phyloP scores from a whole-genome alignment of 2,329 filamentous ascomycete genomes.

The Botrytis porri region DNA sequence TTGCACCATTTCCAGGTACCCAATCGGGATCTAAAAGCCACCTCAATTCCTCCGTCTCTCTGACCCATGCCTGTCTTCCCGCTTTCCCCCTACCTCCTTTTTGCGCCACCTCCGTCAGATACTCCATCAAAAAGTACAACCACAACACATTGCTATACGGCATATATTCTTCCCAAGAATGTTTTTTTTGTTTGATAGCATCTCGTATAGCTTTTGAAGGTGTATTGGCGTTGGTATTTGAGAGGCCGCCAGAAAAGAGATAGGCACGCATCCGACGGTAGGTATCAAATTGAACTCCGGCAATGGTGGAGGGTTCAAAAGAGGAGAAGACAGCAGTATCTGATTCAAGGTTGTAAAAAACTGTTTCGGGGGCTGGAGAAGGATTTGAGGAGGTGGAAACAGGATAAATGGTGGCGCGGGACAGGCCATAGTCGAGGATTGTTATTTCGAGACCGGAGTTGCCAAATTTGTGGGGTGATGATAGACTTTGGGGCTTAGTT shows the following conservation, averaged over 20 bases:
- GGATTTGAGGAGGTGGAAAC: constrained; percentile 28
- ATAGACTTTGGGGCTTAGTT: background rate
- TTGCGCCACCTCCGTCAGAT: constrained; percentile 9
- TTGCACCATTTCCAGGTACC: background rate
- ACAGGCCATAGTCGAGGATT: constrained; percentile 64
- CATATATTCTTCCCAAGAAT: constrained; percentile 51
- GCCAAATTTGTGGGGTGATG: constrained; percentile 46
- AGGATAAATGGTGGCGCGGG: constrained; percentile 49
- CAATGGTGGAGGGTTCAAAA: constrained; percentile 41
- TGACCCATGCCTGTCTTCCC: background rate
- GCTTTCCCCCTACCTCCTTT: background rate
- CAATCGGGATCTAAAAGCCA: constrained; percentile 11
- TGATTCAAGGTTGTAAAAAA: constrained; percentile 58
- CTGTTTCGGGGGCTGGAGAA: constrained; percentile 38
- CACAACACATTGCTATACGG: constrained; percentile 65
- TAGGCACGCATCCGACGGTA: constrained; percentile 50
- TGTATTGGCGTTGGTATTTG: constrained; percentile 17
- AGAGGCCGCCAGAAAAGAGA: constrained; percentile 26
- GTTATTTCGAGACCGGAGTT: constrained; percentile 62
- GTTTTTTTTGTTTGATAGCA: constrained; percentile 10
- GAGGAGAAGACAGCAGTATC: constrained; percentile 58
- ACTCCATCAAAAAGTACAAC: constrained; percentile 47
- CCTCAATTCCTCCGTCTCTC: background rate
- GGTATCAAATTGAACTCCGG: constrained; percentile 52
- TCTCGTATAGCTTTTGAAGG: constrained; percentile 1